These are phyloP conservation scores for Nigrospora sphaerica DNA, from an alignment of 2,329 filamentous ascomycete genomes.

Conservation along the genomic window DNA sequence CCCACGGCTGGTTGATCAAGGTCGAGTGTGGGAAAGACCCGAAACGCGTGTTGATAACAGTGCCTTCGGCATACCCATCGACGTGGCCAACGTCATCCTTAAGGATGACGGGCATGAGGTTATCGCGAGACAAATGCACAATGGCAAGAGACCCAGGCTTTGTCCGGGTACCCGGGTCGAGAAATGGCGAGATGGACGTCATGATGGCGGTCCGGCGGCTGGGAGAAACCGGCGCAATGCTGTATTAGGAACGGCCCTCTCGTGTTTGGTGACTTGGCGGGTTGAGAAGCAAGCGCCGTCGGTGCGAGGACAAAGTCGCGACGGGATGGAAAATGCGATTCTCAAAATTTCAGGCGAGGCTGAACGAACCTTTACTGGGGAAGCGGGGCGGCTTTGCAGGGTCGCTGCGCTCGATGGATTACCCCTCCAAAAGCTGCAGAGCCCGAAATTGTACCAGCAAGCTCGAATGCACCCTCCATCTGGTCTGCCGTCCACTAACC, in stretches of 20 bases:
- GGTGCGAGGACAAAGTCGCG: no score
- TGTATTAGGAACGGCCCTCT: no score
- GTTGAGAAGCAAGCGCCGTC: no score
- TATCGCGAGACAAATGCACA: constrained; percentile 82
- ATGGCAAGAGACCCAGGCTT: constrained; percentile 66
- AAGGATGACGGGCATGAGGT: constrained; percentile 69
- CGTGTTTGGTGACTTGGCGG: background rate
- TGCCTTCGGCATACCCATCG: constrained; percentile 68
- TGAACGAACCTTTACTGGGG: background rate
- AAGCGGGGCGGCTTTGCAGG: background rate
- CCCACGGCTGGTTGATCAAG: constrained; percentile 75
- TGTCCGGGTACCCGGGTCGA: constrained; percentile 60
- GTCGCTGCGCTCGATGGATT: no score
- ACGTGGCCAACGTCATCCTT: constrained; percentile 53
- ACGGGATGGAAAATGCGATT: background rate
- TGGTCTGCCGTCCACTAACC: no score
- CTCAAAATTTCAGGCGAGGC: constrained; percentile 8
- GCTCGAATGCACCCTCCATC: no score
- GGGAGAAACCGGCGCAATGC: background rate
- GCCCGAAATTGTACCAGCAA: no score
- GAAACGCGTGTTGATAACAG: constrained; percentile 85
- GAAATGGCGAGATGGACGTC: constrained; percentile 63
- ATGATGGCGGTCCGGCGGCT: constrained; percentile 13
- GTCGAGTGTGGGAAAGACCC: constrained; percentile 83
- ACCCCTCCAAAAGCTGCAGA: no score